A percentile compares a stretch with the other conserved stretches of the same genome.
phyloP scores from a whole-genome alignment of 768 basidiomycete species.

The Lanmaoa pseudosensibilis region DNA sequence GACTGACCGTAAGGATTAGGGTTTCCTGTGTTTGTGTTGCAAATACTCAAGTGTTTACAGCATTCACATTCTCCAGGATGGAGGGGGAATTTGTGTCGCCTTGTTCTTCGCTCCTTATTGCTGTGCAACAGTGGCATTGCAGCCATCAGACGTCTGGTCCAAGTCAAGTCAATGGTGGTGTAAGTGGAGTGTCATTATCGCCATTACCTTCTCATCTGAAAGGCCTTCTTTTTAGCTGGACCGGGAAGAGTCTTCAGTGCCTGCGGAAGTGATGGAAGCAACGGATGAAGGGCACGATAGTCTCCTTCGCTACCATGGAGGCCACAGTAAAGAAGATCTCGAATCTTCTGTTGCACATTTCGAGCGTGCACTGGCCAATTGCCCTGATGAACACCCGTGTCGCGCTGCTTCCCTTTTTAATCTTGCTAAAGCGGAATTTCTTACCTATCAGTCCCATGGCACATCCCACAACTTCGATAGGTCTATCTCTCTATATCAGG shows the following conservation, averaged over 20 bases:
- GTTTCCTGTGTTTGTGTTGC: too few relatives aligned
- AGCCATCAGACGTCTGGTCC: neutral
- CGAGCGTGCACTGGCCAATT: neutral
- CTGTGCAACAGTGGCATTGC: neutral
- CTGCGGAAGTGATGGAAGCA: neutral
- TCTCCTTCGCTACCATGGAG: neutral
- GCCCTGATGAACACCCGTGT: neutral
- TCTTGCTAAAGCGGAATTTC: slow-evolving; percentile 10
- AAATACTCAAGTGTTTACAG: neutral
- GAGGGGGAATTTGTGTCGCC: neutral
- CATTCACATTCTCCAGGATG: neutral
- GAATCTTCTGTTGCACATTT: slow-evolving; percentile 3
- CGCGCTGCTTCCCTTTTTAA: slow-evolving; percentile 13
- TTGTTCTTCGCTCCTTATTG: neutral
- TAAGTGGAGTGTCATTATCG: neutral
- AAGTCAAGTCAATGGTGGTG: neutral
- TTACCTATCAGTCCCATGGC: slow-evolving; percentile 1
- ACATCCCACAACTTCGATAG: neutral
- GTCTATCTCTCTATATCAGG: neutral
- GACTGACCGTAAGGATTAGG: neutral
- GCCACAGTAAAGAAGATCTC: neutral
- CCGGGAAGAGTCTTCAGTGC: neutral
- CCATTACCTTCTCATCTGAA: neutral
- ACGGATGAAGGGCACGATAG: slow-evolving; percentile 2
- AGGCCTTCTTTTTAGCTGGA: neutral